Conservation (phyloP, 768 basidiomycete species). For the Myochromella boudieri region DNA sequence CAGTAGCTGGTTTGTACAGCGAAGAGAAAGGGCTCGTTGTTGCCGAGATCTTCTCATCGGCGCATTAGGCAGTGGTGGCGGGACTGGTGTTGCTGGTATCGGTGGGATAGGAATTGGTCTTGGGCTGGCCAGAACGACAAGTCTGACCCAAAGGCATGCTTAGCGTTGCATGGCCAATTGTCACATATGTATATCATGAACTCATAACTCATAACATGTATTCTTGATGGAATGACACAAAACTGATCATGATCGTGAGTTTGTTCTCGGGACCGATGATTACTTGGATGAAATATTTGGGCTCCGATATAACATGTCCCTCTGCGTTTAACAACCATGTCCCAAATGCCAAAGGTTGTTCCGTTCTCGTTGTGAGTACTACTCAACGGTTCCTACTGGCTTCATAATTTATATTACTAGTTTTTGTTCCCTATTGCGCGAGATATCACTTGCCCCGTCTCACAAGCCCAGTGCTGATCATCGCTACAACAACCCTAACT, state of each 20-base stretch:
- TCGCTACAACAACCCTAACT: constrained; percentile 20
- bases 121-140: constrained; percentile 29
- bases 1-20: constrained; percentile 78
- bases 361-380: constrained; percentile 29
- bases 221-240: too few relatives aligned
- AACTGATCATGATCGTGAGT: too few relatives aligned
- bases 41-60: constrained; percentile 59
- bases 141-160: constrained; percentile 18
- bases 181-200: too few relatives aligned
- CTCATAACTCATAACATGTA: too few relatives aligned
- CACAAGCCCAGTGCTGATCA: constrained; percentile 23
- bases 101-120: constrained; percentile 25
- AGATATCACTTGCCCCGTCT: constrained; percentile 38
- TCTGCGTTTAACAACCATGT: background rate
- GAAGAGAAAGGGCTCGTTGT: constrained; percentile 63
- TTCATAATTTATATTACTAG: constrained; percentile 25
- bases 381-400: background rate
- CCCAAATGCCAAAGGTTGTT: constrained; percentile 11
- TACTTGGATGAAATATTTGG: too few relatives aligned
- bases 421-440: constrained; percentile 49
- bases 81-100: constrained; percentile 29
- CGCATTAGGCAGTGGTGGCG: constrained; percentile 45
- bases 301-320: too few relatives aligned
- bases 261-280: too few relatives aligned
- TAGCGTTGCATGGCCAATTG: background rate